Evolutionary conservation across 2,329 filamentous ascomycete species (phyloP), one percentile per base, ranked within the genome.

Genomic region (Verticillium nonalfalfae): DNA sequence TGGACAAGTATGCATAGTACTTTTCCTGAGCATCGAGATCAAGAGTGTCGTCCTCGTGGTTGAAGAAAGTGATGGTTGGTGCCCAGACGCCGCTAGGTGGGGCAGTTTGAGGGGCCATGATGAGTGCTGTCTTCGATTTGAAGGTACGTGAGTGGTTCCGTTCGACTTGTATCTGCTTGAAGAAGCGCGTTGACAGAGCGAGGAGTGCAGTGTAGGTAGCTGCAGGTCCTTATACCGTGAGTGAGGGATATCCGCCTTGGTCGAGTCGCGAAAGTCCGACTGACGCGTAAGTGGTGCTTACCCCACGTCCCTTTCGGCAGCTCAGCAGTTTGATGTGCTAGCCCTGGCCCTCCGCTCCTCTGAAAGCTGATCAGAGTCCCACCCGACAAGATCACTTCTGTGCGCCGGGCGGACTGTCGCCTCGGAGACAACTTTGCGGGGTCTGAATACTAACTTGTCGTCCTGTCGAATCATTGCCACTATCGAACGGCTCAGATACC

Each of bases 61-160:
- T 71, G 72, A 85, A 84, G 69, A 82, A 81, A 33, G 82, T 84
- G 31, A 85, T 76, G 10, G 81, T 79, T 6, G 82, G 82, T 59
- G 74, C 78, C 78, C 80, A 84, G 58, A 83, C 76, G 50, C 73
- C 77, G n/a, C 64, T 64, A 9, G 70, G 68, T 26, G 73, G 73
- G 15, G 55, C 33, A 21, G 34, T 26, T 57, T 11, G 9, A 38
- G 55, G 15, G 34, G 34, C 14, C 55, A 57, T 57, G n/a, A 13
- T 39, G 55, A 35, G 14, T 56, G 7, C 9, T 34, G 45, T 21
- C 9, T 18, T 52, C 2, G 21, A 21, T 11, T 4, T 35, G 55
- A n/a, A 38, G 15, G 26, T 31, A 21, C 38, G n/a, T 9, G 18
- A 52, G n/a, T 21, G 45, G 2, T 15, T 7, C 13, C 18, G 26